Conservation (phyloP, 495 filamentous ascomycete genomes). For the Xylaria venustula region DNA sequence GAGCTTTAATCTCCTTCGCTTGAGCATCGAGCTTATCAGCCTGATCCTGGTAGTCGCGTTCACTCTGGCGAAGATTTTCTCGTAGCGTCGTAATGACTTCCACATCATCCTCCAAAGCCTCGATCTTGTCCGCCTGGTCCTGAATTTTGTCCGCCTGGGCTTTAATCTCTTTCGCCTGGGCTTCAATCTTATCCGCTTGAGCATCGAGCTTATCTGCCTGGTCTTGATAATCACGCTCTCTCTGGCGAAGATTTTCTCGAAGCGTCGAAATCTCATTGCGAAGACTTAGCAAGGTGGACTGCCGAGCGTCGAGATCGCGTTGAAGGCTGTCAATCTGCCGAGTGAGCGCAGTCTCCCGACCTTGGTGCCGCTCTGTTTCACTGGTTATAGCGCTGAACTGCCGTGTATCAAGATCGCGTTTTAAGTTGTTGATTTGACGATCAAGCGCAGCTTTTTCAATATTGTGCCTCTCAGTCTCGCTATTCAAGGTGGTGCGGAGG, state of each 20-base stretch:
- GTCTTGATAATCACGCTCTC: no score
- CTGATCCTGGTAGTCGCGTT: no score
- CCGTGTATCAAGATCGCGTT: conserved; percentile 58
- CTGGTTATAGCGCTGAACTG: not conserved
- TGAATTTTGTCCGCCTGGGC: conserved; percentile 63
- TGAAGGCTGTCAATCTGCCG: conserved; percentile 68
- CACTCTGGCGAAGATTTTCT: no score
- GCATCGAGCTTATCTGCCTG: no score
- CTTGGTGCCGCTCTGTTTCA: conserved; percentile 13
- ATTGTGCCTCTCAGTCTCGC: conserved; percentile 26
- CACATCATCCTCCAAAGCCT: conserved; percentile 78
- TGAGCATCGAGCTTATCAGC: no score
- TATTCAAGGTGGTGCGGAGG: conserved; percentile 35
- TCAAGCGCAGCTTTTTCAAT: conserved; percentile 39
- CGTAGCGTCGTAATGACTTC: no score
- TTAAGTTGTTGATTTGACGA: conserved; percentile 65
- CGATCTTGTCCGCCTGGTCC: no score
- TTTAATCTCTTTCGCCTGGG: no score
- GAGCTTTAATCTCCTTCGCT: conserved; percentile 58
- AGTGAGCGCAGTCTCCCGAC: conserved; percentile 39
- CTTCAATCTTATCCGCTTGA: no score
- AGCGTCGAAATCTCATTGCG: conserved; percentile 48
- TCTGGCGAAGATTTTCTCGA: conserved; percentile 67
- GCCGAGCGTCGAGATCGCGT: conserved; percentile 55
- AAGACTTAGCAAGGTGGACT: conserved; percentile 40